Percentiles rank a stretch among this genome's conserved stretches.
Conservation (phyloP, 192 early-diverging fungal species). For the Lobosporangium transversale region DNA sequence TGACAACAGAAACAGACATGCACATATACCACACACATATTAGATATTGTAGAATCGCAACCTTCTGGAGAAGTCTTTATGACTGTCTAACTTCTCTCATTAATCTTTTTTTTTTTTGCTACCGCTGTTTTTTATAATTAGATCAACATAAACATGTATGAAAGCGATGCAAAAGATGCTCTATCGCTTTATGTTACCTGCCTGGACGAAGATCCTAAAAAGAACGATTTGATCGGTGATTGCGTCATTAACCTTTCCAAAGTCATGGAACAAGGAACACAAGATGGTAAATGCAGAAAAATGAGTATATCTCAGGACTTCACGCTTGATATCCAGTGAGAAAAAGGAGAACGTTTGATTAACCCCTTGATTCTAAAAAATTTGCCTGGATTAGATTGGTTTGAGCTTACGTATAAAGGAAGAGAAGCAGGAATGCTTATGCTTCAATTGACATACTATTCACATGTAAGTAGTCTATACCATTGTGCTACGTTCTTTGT, state of each 20-base stretch:
- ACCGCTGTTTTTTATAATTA: too few relatives aligned
- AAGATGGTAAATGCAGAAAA: slow-evolving; percentile 55
- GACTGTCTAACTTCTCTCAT: neutral
- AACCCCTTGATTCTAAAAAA: neutral
- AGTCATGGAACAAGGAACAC: slow-evolving; percentile 61
- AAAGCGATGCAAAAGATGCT: slow-evolving; percentile 55
- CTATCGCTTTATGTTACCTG: slow-evolving; percentile 52
- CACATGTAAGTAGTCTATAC: slow-evolving; percentile 32
- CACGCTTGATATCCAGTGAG: neutral
- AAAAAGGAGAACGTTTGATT: neutral
- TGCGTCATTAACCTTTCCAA: slow-evolving; percentile 58
- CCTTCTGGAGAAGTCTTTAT: too few relatives aligned
- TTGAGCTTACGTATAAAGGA: slow-evolving; percentile 48
- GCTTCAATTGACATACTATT: slow-evolving; percentile 47
- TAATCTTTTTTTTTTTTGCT: neutral
- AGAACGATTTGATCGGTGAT: slow-evolving; percentile 63
- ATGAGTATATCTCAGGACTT: neutral
- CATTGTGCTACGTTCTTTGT: neutral
- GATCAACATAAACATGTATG: slow-evolving; percentile 57
- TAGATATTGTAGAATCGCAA: too few relatives aligned
- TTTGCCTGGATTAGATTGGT: slow-evolving; percentile 24
- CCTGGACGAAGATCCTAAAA: slow-evolving; percentile 62
- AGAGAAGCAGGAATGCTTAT: slow-evolving; percentile 43
- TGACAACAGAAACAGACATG: too few relatives aligned
- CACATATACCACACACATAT: too few relatives aligned